Evolutionary conservation across 352 stramenopile species (phyloP).

Genomic region (Phytopythium helicoides): DNA sequence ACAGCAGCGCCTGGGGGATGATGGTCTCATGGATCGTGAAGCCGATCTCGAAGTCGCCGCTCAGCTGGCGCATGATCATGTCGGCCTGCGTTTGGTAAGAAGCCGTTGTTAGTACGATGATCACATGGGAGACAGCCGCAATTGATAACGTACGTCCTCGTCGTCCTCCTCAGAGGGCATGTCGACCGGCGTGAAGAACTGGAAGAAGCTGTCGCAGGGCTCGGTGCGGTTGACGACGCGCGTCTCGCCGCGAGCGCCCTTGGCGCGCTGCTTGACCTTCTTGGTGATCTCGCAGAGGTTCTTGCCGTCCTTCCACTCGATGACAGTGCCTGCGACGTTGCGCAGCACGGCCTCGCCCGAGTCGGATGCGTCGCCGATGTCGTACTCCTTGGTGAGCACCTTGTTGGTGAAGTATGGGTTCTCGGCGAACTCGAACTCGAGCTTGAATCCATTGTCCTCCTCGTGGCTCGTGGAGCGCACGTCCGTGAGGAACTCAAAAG

Average conservation of each 20-base stretch:
- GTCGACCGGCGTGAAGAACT: constrained; percentile 83
- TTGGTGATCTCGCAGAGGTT: constrained; percentile 85
- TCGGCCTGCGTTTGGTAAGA: constrained; percentile 46
- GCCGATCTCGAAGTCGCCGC: constrained; percentile 81
- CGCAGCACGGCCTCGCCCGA: constrained; percentile 76
- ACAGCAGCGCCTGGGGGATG: constrained; percentile 82
- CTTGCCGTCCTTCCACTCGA: constrained; percentile 82
- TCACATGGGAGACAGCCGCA: neutral
- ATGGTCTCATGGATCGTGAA: constrained; percentile 89
- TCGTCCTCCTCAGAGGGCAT: constrained; percentile 86
- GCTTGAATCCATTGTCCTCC: constrained; percentile 84
- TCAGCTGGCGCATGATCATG: constrained; percentile 85
- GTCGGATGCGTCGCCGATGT: constrained; percentile 81
- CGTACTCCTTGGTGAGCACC: constrained; percentile 82
- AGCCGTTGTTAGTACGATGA: constrained; percentile 10
- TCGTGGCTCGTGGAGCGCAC: constrained; percentile 76
- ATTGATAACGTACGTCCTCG: constrained; percentile 49
- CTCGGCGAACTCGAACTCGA: constrained; percentile 76
- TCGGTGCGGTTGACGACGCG: constrained; percentile 78
- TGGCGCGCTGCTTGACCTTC: constrained; percentile 86
- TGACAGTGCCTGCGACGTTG: constrained; percentile 69
- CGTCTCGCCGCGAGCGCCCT: constrained; percentile 72
- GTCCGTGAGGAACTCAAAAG: constrained; percentile 76
- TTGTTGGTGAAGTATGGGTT: constrained; percentile 83
- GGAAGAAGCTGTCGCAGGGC: constrained; percentile 85